A percentile compares a stretch with the other conserved stretches of the same genome.
These are phyloP conservation scores for Pestalotiopsis sp. DNA, from an alignment of 2,329 filamentous ascomycete species.

Conservation along the genomic window DNA sequence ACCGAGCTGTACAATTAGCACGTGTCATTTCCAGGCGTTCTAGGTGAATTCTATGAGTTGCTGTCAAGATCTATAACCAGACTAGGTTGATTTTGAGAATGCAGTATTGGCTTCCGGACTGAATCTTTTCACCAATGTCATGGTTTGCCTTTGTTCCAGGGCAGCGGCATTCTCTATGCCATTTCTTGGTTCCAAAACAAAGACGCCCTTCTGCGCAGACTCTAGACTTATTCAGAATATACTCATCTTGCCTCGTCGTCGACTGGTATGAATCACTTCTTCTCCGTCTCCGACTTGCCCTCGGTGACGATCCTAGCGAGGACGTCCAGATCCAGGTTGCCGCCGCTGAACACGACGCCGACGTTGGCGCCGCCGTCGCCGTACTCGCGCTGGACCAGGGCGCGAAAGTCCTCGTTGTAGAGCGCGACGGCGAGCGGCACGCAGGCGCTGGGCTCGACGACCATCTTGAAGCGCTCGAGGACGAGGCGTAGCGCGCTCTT, in stretches of 20 bases:
- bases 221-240: not conserved
- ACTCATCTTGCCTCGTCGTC: not conserved
- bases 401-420: slow-evolving; percentile 83
- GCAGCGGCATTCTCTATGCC: too few relatives aligned
- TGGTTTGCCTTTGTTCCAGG: too few relatives aligned
- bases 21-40: too few relatives aligned
- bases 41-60: too few relatives aligned
- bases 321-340: slow-evolving; percentile 60
- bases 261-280: not conserved
- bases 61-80: too few relatives aligned
- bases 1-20: not conserved
- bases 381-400: slow-evolving; percentile 69
- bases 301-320: slow-evolving; percentile 28
- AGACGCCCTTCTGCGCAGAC: too few relatives aligned
- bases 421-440: slow-evolving; percentile 83
- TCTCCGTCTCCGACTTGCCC: not conserved
- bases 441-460: slow-evolving; percentile 85
- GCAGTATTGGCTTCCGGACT: too few relatives aligned
- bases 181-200: too few relatives aligned
- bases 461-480: slow-evolving; percentile 84
- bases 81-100: too few relatives aligned
- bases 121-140: too few relatives aligned
- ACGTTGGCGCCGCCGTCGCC: slow-evolving; percentile 76
- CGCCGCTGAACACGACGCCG: slow-evolving; percentile 62
- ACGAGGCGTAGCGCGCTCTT: slow-evolving; percentile 74